Evolutionary conservation across 164 flowering plant species (phyloP).

Genomic region (Magnolia changhungtana): DNA sequence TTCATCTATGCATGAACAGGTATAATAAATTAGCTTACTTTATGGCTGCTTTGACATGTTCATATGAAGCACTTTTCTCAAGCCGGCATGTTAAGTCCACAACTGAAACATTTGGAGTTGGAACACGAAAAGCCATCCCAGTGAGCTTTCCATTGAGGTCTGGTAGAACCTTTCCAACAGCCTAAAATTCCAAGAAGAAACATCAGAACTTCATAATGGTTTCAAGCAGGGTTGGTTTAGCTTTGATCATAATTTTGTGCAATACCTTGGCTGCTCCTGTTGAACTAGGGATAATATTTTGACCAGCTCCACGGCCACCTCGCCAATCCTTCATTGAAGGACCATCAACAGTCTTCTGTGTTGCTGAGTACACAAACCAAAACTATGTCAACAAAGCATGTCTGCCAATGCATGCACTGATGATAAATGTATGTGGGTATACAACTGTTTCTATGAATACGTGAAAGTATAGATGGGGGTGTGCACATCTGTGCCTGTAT

Average conservation of each 20-base stretch:
- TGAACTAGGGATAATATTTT: slow-evolving; percentile 96
- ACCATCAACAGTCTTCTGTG: slow-evolving; percentile 97
- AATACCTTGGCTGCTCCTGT: slow-evolving; percentile 98
- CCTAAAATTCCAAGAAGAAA: slow-evolving; percentile 37
- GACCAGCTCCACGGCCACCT: slow-evolving; percentile 96
- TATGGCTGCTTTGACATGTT: slow-evolving; percentile 89
- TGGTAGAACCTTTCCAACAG: slow-evolving; percentile 97
- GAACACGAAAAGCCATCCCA: slow-evolving; percentile 99
- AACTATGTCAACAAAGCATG: background rate
- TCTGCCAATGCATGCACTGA: background rate
- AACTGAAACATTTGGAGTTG: slow-evolving; percentile 96
- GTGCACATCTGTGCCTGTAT: background rate
- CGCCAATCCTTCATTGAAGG: slow-evolving; percentile 99
- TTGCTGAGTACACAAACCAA: slow-evolving; percentile 54
- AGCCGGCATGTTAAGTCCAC: slow-evolving; percentile 96
- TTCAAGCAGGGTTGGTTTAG: background rate
- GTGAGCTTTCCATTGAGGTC: slow-evolving; percentile 97
- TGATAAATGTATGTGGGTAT: background rate
- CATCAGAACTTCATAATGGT: background rate
- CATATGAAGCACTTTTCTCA: slow-evolving; percentile 85
- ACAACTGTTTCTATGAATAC: background rate
- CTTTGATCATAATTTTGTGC: background rate
- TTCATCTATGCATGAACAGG: too few species aligned
- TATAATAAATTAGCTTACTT: slow-evolving; percentile 41
- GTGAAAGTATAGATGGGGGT: too few species aligned